phyloP scores from a whole-genome alignment of 345 rosid species.

The Dovyalis caffra region DNA sequence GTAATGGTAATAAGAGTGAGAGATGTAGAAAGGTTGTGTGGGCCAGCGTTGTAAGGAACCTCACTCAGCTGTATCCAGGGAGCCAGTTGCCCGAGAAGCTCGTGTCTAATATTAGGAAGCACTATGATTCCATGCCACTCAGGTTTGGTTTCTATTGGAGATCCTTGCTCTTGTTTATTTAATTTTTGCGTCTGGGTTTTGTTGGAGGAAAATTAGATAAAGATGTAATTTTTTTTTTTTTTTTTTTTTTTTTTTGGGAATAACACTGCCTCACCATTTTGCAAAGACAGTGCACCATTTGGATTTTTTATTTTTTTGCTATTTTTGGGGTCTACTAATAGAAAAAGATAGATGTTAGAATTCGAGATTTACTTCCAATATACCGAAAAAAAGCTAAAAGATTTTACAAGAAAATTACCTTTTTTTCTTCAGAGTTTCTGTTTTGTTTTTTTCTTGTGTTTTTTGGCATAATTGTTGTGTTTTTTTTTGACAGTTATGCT shows the following conservation, averaged over 20 bases:
- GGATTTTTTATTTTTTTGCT: neutral
- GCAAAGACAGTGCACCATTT: neutral
- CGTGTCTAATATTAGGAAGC: conserved; percentile 83
- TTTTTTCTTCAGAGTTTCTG: neutral
- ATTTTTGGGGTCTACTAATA: neutral
- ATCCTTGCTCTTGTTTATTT: neutral
- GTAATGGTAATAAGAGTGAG: conserved; percentile 35
- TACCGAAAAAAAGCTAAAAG: neutral
- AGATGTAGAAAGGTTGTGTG: conserved; percentile 69
- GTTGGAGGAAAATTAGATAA: conserved; percentile 16
- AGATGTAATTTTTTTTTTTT: neutral
- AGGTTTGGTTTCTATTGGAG: conserved; percentile 44
- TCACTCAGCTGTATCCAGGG: conserved; percentile 87
- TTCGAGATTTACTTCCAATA: conserved; percentile 2
- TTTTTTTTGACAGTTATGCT: conserved; percentile 56
- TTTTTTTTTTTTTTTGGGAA: neutral
- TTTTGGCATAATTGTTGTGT: neutral
- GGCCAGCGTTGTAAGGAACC: conserved; percentile 87
- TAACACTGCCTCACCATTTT: neutral
- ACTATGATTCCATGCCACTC: conserved; percentile 91
- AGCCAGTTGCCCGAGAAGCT: conserved; percentile 97
- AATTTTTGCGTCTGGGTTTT: neutral
- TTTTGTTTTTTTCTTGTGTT: neutral
- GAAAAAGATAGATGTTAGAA: neutral
- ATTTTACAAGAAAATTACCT: neutral